Conservation (phyloP, 305 asterid genomes). For the Rubia balearica region DNA sequence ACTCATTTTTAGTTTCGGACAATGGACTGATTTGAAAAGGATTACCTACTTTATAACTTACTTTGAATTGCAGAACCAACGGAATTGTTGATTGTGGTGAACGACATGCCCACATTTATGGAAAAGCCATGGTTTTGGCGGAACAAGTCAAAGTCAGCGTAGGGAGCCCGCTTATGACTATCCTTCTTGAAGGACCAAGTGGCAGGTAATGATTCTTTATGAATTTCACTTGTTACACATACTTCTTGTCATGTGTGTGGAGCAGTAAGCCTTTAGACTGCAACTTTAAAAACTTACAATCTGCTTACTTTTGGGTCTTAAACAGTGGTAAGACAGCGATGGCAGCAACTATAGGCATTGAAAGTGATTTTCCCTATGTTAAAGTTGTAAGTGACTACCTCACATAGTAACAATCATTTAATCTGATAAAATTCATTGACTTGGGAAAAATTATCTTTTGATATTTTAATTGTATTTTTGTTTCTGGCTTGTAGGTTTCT, state of each 20-base stretch:
- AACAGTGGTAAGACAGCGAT: conserved; percentile 97
- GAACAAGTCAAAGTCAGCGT: conserved; percentile 88
- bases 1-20: not conserved
- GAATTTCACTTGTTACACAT: conserved; percentile 4
- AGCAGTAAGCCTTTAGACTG: conserved; percentile 42
- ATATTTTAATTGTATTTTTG: conserved; percentile 10
- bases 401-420: conserved; percentile 1
- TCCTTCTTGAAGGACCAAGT: conserved; percentile 97
- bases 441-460: conserved; percentile 10
- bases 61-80: conserved; percentile 52
- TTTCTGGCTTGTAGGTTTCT: conserved; percentile 52
- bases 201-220: conserved; percentile 61
- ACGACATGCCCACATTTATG: conserved; percentile 70
- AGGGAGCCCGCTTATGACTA: conserved; percentile 88
- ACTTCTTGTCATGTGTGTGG: not conserved
- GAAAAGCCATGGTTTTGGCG: conserved; percentile 75
- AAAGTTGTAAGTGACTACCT: conserved; percentile 67
- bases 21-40: conserved; percentile 6
- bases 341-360: conserved; percentile 91
- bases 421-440: conserved; percentile 10
- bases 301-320: conserved; percentile 14
- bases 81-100: conserved; percentile 82
- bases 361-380: conserved; percentile 90
- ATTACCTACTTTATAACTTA: conserved; percentile 6
- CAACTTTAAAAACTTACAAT: not conserved